Base-by-base conservation (phyloP, 2,329 filamentous ascomycete species). In the Penicillium sp. region DNA sequence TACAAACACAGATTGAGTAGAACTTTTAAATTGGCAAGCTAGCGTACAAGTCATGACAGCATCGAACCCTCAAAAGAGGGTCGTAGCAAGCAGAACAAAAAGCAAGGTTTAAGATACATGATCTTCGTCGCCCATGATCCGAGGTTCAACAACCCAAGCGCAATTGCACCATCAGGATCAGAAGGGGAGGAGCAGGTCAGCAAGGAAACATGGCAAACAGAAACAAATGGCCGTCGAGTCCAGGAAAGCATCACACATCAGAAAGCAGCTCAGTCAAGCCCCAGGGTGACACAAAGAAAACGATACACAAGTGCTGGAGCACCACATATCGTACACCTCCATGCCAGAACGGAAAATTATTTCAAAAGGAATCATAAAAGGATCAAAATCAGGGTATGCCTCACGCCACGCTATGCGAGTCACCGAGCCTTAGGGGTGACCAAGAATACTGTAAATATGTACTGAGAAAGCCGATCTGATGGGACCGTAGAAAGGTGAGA, bases 271-370 rank as follows among this genome's bases (percentile, higher is more conserved):
- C 29, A 40, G 39, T 38, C 26, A 46, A 42, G 36, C 39, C 28
- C 40, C 35, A 40, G n/a, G n/a, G 24, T 42, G 38, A 41, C 28
- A 34, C 24, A 44, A 93, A 90, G 73, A 94, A 95, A 35, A 38
- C 36, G 29, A 54, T 41, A 44, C 28, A 49, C 45, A 49, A 18
- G 32, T 18, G 40, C 46, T 35, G 26, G 39, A 42, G 31, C 16
- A 23, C 22, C 40, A 39, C 35, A 46, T 38, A 47, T 52, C 49
- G 42, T 51, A 53, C 47, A 52, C 35, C 32, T 47, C 37, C 49
- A 50, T 44, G 42, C 22, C 34, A 18, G 28, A 42, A 52, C 29
- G 24, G 41, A 9, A 51, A 47, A 47, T 32, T 10, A 18, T 34
- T 34, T 16, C 7, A 11, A 36, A 47, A 50, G 51, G 52, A 54